phyloP scores from a whole-genome alignment of 371 early-diverging fungal genomes.

The Globomyces sp. region DNA sequence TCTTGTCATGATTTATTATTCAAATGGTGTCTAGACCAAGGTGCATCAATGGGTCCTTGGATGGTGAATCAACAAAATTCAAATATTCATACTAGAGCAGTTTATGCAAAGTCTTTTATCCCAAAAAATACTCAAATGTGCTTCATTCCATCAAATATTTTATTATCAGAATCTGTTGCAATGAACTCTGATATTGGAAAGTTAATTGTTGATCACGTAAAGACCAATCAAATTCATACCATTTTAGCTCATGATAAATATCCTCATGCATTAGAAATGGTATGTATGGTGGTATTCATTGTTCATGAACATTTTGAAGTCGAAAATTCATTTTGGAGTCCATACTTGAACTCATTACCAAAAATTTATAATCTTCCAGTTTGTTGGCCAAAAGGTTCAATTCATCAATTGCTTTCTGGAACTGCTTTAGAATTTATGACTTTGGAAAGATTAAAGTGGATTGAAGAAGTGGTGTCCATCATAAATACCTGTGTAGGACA shows the following conservation, averaged over 20 bases:
- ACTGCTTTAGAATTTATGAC: conserved; percentile 32
- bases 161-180: conserved; percentile 18
- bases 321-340: conserved; percentile 28
- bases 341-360: conserved; percentile 39
- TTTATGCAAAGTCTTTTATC: conserved; percentile 1
- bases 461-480: conserved; percentile 22
- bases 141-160: conserved; percentile 18
- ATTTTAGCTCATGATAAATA: background rate
- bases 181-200: conserved; percentile 17
- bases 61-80: no score
- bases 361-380: conserved; percentile 30
- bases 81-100: conserved; percentile 3
- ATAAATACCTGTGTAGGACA: conserved; percentile 21
- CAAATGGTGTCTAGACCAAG: no score
- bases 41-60: no score
- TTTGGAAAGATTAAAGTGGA: conserved; percentile 28
- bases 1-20: no score
- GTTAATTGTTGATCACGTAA: background rate
- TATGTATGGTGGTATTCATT: conserved; percentile 20
- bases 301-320: conserved; percentile 14
- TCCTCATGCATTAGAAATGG: conserved; percentile 14
- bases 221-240: background rate
- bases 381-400: conserved; percentile 31
- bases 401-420: conserved; percentile 23
- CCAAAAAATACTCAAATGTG: conserved; percentile 7